Conservation (phyloP, 2,329 filamentous ascomycete genomes). For the Trichoderma cornu-damae region DNA sequence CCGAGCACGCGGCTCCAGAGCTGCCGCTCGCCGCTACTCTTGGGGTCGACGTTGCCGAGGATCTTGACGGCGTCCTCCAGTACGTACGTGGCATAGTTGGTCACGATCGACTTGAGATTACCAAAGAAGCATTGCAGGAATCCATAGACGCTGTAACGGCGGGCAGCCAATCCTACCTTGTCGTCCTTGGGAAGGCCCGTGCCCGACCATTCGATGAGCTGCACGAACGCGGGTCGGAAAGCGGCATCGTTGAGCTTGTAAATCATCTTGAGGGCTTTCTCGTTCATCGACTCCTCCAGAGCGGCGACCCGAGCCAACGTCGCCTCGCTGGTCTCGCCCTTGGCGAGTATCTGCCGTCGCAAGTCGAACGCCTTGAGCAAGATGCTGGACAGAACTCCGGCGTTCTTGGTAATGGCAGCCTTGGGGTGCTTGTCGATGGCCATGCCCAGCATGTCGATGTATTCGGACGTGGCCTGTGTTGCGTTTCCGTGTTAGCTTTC, state of each 20-base stretch:
- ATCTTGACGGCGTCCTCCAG: conserved; percentile 67
- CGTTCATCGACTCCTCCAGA: conserved; percentile 62
- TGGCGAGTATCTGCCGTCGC: conserved; percentile 50
- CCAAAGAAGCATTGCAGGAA: conserved; percentile 78
- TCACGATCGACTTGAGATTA: conserved; percentile 88
- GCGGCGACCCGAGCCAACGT: conserved; percentile 46
- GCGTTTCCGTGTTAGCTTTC: conserved; percentile 24
- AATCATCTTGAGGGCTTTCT: conserved; percentile 78
- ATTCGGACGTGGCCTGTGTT: conserved; percentile 58
- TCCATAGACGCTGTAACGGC: conserved; percentile 72
- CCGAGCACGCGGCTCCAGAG: conserved; percentile 67
- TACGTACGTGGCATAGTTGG: conserved; percentile 81
- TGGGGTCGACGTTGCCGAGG: conserved; percentile 50
- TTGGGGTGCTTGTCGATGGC: conserved; percentile 76
- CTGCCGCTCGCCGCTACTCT: conserved; percentile 43
- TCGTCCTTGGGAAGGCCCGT: conserved; percentile 59
- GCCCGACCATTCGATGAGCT: conserved; percentile 76
- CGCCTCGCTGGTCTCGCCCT: conserved; percentile 43
- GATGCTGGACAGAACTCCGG: conserved; percentile 61
- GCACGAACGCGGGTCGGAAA: conserved; percentile 86
- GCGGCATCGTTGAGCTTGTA: conserved; percentile 93
- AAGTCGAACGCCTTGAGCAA: conserved; percentile 60
- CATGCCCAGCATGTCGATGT: conserved; percentile 62
- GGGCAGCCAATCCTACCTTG: conserved; percentile 49
- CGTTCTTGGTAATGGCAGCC: conserved; percentile 69